A percentile compares a stretch with the other conserved stretches of the same genome.
phyloP scores from a whole-genome alignment of 2,329 filamentous ascomycete genomes.

The Beauveria sp. region DNA sequence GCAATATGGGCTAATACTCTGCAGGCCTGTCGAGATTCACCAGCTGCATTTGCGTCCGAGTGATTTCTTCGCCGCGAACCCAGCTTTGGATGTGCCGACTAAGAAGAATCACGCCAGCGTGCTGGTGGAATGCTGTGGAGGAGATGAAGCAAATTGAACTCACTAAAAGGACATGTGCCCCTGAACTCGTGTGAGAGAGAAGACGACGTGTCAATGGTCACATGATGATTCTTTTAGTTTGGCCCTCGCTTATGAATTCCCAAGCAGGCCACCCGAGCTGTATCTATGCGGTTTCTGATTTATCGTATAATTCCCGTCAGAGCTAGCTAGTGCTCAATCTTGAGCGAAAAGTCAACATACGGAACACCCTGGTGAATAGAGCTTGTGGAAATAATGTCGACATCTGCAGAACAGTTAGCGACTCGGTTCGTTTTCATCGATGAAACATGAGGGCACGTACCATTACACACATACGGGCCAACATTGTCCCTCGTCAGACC shows the following conservation, averaged over 20 bases:
- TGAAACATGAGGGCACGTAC: conserved; percentile 33
- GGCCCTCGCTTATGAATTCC: no score
- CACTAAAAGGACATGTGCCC: background rate
- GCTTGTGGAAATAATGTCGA: conserved; percentile 94
- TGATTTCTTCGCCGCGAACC: conserved; percentile 39
- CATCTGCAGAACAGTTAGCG: conserved; percentile 43
- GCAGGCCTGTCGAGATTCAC: conserved; percentile 40
- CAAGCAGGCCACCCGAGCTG: background rate
- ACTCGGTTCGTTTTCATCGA: background rate
- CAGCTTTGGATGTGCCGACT: conserved; percentile 35
- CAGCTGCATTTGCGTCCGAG: conserved; percentile 37
- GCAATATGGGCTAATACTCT: conserved; percentile 1
- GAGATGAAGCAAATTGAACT: background rate
- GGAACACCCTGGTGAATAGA: conserved; percentile 93
- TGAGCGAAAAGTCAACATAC: conserved; percentile 93
- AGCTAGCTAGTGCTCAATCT: conserved; percentile 51
- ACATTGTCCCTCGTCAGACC: conserved; percentile 83
- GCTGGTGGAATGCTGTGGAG: conserved; percentile 28
- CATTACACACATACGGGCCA: conserved; percentile 66
- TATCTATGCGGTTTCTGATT: background rate
- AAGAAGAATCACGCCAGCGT: conserved; percentile 32
- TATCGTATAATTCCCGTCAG: conserved; percentile 10
- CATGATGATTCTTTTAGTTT: background rate
- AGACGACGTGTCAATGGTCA: background rate
- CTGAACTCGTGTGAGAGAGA: background rate